Base-by-base conservation (phyloP, 805 yeast genomes). In the Yarrowia alimentaria region DNA sequence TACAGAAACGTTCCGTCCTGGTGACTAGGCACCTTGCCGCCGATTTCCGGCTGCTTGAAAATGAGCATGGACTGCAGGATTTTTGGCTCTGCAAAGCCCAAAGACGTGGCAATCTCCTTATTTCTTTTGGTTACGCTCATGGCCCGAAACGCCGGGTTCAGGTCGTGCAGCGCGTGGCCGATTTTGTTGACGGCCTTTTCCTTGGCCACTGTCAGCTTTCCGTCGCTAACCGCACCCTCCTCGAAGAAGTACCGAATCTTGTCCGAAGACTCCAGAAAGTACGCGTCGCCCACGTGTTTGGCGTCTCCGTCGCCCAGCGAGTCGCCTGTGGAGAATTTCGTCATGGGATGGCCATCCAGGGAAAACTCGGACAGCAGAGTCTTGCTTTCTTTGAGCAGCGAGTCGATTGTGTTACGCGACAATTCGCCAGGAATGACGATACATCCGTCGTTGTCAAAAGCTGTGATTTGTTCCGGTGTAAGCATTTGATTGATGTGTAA, bases 51-150 rank as follows among this genome's bases (percentile, higher is more conserved):
- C 60, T 85, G 91, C 61, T 85, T 85, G 66, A 85, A 81, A 29
- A 85, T 82, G 24, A 82, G 67, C 94, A 85, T 85, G 54, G 85
- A 78, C 61, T 85, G 94, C 30, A 85, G 70, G 0, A 86, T 84
- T 17, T 84, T 67, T 1, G 93, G 88, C 54, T 84, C 88, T 47
- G 68, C 57, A 57, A 75, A 79, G 0, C 76, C 70, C 40, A 85
- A 65, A 45, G 74, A 71, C 6, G 64, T 59, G 10, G 82, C 83
- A 32, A 85, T 77, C 0, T 62, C 72, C 32, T 69, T 62, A 5
- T 82, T 75, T 24, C 76, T 72, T 1, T 63, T 67, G 51, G 74
- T 75, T 28, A 81, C 70, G 0, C 91, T 80, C 19, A 79, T 63
- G 9, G 64, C 56, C 17, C 62, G 62, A 58, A 80, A 85, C n/a